phyloP scores from a whole-genome alignment of 1,284 basidiomycete species.

The Moesziomyces globuligerus region DNA sequence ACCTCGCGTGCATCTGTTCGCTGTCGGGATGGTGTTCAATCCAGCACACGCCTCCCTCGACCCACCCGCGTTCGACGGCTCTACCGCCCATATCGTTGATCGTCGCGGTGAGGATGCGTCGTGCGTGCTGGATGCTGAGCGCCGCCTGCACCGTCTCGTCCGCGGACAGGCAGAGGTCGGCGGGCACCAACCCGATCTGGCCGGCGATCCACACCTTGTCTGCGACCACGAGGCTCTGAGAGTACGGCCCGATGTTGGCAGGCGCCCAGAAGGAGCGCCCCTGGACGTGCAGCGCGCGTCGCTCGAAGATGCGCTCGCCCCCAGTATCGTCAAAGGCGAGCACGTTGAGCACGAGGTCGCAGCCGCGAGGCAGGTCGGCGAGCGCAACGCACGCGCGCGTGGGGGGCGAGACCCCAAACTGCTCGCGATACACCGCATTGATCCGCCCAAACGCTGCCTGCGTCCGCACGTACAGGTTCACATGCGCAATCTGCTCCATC shows the following conservation, averaged over 20 bases:
- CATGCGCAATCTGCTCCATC: slow-evolving; percentile 75
- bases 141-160: slow-evolving; percentile 75
- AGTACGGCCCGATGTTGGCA: slow-evolving; percentile 98
- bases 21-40: too few relatives aligned
- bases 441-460: slow-evolving; percentile 48
- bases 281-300: slow-evolving; percentile 84
- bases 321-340: slow-evolving; percentile 21
- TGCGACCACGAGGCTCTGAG: slow-evolving; percentile 85
- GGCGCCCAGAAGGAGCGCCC: slow-evolving; percentile 97
- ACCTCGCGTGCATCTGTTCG: not conserved
- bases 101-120: slow-evolving; percentile 73
- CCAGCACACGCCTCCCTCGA: slow-evolving; percentile 67
- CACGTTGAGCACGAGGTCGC: slow-evolving; percentile 23
- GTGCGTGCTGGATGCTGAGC: slow-evolving; percentile 82
- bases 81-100: slow-evolving; percentile 46
- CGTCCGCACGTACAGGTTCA: slow-evolving; percentile 81
- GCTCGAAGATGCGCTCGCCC: slow-evolving; percentile 3
- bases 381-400: slow-evolving; percentile 90
- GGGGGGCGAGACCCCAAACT: slow-evolving; percentile 91
- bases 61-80: slow-evolving; percentile 28
- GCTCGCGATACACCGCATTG: slow-evolving; percentile 75
- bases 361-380: slow-evolving; percentile 8
- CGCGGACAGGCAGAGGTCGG: slow-evolving; percentile 75
- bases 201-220: slow-evolving; percentile 87
- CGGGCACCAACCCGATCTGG: slow-evolving; percentile 89